phyloP scores from a whole-genome alignment of 2,329 filamentous ascomycete species.

The Cyphellophora europaea region DNA sequence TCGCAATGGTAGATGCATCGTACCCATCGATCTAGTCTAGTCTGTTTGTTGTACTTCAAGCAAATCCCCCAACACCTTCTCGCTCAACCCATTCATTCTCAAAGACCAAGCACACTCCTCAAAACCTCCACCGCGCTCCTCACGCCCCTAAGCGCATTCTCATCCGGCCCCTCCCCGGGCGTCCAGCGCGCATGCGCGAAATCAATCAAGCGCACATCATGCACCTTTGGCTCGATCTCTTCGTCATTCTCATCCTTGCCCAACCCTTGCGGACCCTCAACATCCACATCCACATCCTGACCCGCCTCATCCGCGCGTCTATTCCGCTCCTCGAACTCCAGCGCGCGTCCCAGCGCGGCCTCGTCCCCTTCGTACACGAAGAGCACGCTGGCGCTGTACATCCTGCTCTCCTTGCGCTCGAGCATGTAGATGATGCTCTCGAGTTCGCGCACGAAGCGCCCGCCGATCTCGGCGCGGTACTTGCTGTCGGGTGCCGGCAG shows the following conservation, averaged over 20 bases:
- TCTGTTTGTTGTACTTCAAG: no score
- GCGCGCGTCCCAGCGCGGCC: conserved; percentile 41
- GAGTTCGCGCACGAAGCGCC: conserved; percentile 34
- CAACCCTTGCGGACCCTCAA: conserved; percentile 22
- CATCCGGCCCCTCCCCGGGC: conserved; percentile 72
- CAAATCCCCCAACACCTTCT: no score
- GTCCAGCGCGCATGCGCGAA: conserved; percentile 89
- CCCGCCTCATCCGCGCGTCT: neutral
- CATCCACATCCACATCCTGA: conserved; percentile 6
- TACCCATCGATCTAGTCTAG: no score
- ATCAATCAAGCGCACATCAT: conserved; percentile 81
- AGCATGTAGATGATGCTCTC: conserved; percentile 37
- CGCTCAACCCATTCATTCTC: no score
- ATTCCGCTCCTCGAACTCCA: conserved; percentile 34
- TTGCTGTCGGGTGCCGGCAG: conserved; percentile 32
- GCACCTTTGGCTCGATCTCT: conserved; percentile 54
- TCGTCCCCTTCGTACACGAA: conserved; percentile 59
- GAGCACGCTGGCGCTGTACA: conserved; percentile 58
- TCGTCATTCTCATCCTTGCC: conserved; percentile 39
- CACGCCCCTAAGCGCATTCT: conserved; percentile 70
- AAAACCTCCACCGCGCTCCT: conserved; percentile 64
- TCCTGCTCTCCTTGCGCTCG: conserved; percentile 51
- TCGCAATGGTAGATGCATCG: no score
- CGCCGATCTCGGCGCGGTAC: conserved; percentile 16
- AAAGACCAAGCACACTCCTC: conserved; percentile 18